Conservation (phyloP, 2,329 filamentous ascomycete genomes). For the Nectriaceae sp. region DNA sequence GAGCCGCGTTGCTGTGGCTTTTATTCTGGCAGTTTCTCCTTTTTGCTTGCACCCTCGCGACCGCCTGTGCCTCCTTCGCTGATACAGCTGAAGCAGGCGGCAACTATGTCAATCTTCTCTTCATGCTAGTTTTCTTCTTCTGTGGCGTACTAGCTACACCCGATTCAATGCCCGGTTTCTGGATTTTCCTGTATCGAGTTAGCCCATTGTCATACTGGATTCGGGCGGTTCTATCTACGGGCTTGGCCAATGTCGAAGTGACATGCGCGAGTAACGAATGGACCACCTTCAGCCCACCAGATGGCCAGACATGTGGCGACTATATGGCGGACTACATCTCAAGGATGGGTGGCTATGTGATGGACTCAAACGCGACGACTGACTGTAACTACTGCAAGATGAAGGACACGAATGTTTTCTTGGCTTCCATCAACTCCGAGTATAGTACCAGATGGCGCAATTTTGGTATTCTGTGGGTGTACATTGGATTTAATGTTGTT, state of each 20-base stretch:
- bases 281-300: conserved; percentile 63
- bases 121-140: conserved; percentile 58
- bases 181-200: conserved; percentile 59
- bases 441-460: conserved; percentile 68
- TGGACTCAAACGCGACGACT: conserved; percentile 46
- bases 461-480: conserved; percentile 64
- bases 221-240: conserved; percentile 69
- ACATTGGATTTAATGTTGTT: conserved; percentile 59
- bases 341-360: conserved; percentile 53
- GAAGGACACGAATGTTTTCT: conserved; percentile 52
- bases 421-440: conserved; percentile 48
- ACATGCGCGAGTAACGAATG: conserved; percentile 70
- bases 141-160: conserved; percentile 28
- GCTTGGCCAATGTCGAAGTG: conserved; percentile 67
- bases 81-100: conserved; percentile 67
- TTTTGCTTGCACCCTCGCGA: conserved; percentile 67
- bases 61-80: conserved; percentile 64
- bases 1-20: conserved; percentile 65
- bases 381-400: conserved; percentile 60
- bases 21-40: conserved; percentile 65
- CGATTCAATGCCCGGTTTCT: conserved; percentile 59
- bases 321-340: conserved; percentile 58
- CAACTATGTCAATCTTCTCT: conserved; percentile 66
- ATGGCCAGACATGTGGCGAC: conserved; percentile 57
- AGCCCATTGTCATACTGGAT: conserved; percentile 85